A percentile compares a stretch with the other conserved stretches of the same genome.
These are phyloP conservation scores for Crucibulum laeve DNA, from an alignment of 768 basidiomycete species.

Conservation along the genomic window DNA sequence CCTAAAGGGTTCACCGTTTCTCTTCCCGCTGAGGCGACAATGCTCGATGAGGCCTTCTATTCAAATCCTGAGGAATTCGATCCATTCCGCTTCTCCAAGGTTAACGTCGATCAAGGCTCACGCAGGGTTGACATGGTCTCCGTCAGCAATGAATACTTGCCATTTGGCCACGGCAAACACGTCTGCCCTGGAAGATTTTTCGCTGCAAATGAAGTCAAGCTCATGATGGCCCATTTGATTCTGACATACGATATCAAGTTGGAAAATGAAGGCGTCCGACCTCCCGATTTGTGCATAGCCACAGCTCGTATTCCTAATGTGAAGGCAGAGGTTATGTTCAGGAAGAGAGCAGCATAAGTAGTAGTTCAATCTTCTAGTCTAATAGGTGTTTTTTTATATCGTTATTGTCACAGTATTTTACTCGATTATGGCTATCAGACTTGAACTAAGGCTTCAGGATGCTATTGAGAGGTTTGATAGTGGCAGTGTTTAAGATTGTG, in stretches of 20 bases:
- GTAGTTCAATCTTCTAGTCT: no score
- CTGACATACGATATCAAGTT: slow-evolving; percentile 33
- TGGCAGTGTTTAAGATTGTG: no score
- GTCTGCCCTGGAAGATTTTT: slow-evolving; percentile 43
- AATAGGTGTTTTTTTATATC: no score
- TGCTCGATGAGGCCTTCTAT: slow-evolving; percentile 22
- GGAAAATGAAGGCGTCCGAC: slow-evolving; percentile 6
- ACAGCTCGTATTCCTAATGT: background rate
- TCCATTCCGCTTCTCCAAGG: slow-evolving; percentile 39
- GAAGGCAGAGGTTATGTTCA: slow-evolving; percentile 1
- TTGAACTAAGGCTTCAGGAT: no score
- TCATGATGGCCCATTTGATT: slow-evolving; percentile 40
- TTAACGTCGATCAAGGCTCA: slow-evolving; percentile 22
- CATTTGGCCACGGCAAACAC: slow-evolving; percentile 27
- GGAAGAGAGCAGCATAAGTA: background rate
- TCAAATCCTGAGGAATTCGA: slow-evolving; percentile 30
- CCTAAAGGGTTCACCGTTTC: slow-evolving; percentile 20
- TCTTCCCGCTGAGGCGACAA: slow-evolving; percentile 14
- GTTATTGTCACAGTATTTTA: no score
- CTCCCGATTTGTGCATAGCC: slow-evolving; percentile 14
- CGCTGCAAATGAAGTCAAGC: slow-evolving; percentile 39
- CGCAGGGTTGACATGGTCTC: slow-evolving; percentile 11
- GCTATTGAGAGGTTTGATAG: no score
- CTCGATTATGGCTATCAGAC: no score
- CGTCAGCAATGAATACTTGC: slow-evolving; percentile 21